Evolutionary conservation across 306 rosid species (phyloP).

Genomic region (Fragaria ananassa): DNA sequence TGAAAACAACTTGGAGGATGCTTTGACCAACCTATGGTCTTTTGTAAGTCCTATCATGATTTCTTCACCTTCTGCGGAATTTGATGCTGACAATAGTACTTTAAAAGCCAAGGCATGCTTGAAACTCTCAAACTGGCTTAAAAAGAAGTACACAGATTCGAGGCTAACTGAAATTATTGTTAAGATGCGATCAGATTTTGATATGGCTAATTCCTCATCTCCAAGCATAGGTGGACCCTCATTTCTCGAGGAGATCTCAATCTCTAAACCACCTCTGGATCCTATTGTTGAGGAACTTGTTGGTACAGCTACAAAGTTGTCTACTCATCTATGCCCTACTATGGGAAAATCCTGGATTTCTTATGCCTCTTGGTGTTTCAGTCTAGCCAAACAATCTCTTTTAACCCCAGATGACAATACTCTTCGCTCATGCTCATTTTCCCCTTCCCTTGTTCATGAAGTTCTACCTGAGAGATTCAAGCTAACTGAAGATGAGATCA

Average conservation of each 20-base stretch:
- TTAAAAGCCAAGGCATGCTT: conserved; percentile 90
- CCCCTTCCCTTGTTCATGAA: conserved; percentile 57
- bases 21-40: conserved; percentile 80
- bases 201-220: conserved; percentile 36
- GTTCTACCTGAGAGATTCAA: conserved; percentile 67
- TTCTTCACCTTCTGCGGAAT: conserved; percentile 46
- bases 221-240: conserved; percentile 30
- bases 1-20: conserved; percentile 81
- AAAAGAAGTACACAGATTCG: conserved; percentile 52
- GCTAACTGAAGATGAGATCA: conserved; percentile 66
- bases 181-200: conserved; percentile 57
- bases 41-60: conserved; percentile 59
- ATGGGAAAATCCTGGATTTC: conserved; percentile 94
- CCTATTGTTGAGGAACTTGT: conserved; percentile 67
- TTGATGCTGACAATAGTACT: conserved; percentile 49
- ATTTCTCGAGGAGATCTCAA: conserved; percentile 32
- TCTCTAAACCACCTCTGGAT: conserved; percentile 33
- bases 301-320: conserved; percentile 72
- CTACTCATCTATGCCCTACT: conserved; percentile 74
- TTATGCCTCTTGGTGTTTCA: conserved; percentile 95
- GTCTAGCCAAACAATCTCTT: conserved; percentile 73
- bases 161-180: conserved; percentile 48
- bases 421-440: conserved; percentile 55
- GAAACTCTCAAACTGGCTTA: conserved; percentile 78
- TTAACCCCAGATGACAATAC: conserved; percentile 42